Evolutionary conservation across 306 rosid genomes (phyloP), one percentile per base, ranked within the genome.

Genomic region (Fragaria ananassa): DNA sequence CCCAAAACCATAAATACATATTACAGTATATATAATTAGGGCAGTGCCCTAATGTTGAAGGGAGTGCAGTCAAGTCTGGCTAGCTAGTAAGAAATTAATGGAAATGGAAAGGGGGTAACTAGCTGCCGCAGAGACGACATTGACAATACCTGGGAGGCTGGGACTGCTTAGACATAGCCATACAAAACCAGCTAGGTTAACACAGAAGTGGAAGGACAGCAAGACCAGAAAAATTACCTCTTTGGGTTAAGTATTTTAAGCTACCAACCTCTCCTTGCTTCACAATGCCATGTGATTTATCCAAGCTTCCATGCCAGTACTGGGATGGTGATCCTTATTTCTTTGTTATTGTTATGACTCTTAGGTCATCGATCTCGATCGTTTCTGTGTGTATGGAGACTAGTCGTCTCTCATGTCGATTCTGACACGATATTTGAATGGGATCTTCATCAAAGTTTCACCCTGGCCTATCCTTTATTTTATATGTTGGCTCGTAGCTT

Each of bases 391-490:
- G 8, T 25, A 25, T 58, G 65, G 65, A 58, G 37, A 60, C 39
- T 1, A 12, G 39, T 61, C 67, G 69, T 64, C 25, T 35, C 69
- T 6, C 35, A 0, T 2, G 21, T 63, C 44, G 35, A 31, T 31
- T 35, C 69, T 64, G 69, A 64, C 69, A 64, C 14, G 37, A 64
- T 34, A 34, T 34, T 64, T 64, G 45, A 35, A 34, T 15, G 11
- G 61, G n/a, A 19, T 65, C 46, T 65, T 35, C 70, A 37, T 64
- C 45, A 64, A 35, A 64, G 69, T 64, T 64, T 64, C 69, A 35
- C 25, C 46, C 69, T 10, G 11, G 45, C 45, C 13, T 7, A 4
- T 61, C 39, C 14, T 6, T 63, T 14, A 31, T 31, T 15, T 29
- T 31, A 31, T 34, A 0, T 31, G 10, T 62, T 13, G n/a, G n/a